phyloP scores from a whole-genome alignment of 2,329 filamentous ascomycete genomes.

The Didymella lethalis region DNA sequence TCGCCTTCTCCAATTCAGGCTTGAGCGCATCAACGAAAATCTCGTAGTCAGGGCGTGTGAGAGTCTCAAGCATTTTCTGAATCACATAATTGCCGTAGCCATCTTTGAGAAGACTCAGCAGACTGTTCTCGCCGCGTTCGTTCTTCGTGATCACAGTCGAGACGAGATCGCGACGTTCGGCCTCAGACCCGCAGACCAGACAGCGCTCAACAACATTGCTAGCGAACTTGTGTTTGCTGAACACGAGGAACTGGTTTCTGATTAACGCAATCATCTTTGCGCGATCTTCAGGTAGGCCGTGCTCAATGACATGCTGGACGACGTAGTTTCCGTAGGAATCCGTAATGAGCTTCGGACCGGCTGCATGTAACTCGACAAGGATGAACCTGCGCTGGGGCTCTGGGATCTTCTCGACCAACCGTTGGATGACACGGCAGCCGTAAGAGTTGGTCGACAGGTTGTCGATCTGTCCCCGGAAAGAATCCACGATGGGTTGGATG shows the following conservation, averaged over 20 bases:
- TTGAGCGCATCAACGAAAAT: slow-evolving; percentile 53
- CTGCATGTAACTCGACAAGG: slow-evolving; percentile 78
- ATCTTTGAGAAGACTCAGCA: slow-evolving; percentile 84
- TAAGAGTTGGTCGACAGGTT: slow-evolving; percentile 80
- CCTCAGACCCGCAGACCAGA: slow-evolving; percentile 72
- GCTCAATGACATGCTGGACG: slow-evolving; percentile 86
- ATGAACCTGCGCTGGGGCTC: slow-evolving; percentile 75
- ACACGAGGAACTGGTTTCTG: slow-evolving; percentile 71
- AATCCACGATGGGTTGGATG: slow-evolving; percentile 84
- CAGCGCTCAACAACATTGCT: slow-evolving; percentile 98
- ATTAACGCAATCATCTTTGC: slow-evolving; percentile 77
- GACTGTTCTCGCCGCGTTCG: slow-evolving; percentile 71
- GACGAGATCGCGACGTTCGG: slow-evolving; percentile 75
- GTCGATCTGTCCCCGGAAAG: slow-evolving; percentile 77
- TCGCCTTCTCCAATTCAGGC: slow-evolving; percentile 56
- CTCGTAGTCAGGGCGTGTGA: slow-evolving; percentile 52
- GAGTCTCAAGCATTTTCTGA: slow-evolving; percentile 76
- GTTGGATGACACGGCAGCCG: slow-evolving; percentile 91
- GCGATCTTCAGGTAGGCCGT: slow-evolving; percentile 76
- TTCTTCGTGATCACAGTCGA: slow-evolving; percentile 55
- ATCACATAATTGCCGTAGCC: slow-evolving; percentile 96
- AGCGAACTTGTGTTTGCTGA: slow-evolving; percentile 95
- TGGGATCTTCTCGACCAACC: slow-evolving; percentile 84
- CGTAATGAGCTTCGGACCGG: slow-evolving; percentile 74
- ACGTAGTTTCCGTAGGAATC: slow-evolving; percentile 98